Percentiles rank a stretch among this genome's conserved stretches.
phyloP scores from a whole-genome alignment of 768 basidiomycete species.

The Leucocoprinus sp. region DNA sequence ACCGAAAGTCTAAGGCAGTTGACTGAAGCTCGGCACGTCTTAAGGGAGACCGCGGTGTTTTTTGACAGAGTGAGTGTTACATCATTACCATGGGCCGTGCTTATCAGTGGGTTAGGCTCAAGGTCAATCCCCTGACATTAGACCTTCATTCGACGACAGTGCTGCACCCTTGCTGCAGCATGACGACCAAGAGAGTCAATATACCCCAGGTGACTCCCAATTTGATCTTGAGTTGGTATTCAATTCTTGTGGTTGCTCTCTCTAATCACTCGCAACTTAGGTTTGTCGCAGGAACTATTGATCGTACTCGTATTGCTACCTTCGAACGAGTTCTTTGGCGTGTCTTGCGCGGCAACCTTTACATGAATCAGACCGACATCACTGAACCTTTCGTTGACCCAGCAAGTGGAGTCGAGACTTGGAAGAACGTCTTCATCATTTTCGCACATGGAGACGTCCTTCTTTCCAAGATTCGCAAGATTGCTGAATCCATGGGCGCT shows the following conservation, averaged over 20 bases:
- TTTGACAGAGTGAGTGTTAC: constrained; percentile 67
- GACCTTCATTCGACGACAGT: constrained; percentile 87
- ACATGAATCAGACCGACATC: constrained; percentile 99
- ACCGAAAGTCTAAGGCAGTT: constrained; percentile 82
- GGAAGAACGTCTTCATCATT: constrained; percentile 99
- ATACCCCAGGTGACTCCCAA: constrained; percentile 38
- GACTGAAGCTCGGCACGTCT: constrained; percentile 88
- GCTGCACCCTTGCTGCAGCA: constrained; percentile 86
- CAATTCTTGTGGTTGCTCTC: background rate
- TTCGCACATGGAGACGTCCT: constrained; percentile 94
- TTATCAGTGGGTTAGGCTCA: constrained; percentile 51
- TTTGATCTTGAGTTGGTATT: constrained; percentile 81
- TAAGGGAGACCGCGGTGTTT: constrained; percentile 93
- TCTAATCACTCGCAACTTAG: constrained; percentile 27
- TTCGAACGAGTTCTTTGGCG: constrained; percentile 99
- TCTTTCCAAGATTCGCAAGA: constrained; percentile 93
- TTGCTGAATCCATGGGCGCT: constrained; percentile 98
- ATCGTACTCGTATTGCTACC: constrained; percentile 82
- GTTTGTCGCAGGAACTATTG: constrained; percentile 95
- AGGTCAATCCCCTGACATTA: constrained; percentile 67
- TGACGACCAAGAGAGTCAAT: constrained; percentile 74
- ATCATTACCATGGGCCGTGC: background rate
- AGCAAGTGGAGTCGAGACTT: constrained; percentile 68
- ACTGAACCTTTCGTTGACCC: constrained; percentile 88
- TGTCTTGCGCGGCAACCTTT: constrained; percentile 92